These are phyloP conservation scores for Zygnema circumcarinatum DNA, from an alignment of 139 green algal species.

Conservation along the genomic window DNA sequence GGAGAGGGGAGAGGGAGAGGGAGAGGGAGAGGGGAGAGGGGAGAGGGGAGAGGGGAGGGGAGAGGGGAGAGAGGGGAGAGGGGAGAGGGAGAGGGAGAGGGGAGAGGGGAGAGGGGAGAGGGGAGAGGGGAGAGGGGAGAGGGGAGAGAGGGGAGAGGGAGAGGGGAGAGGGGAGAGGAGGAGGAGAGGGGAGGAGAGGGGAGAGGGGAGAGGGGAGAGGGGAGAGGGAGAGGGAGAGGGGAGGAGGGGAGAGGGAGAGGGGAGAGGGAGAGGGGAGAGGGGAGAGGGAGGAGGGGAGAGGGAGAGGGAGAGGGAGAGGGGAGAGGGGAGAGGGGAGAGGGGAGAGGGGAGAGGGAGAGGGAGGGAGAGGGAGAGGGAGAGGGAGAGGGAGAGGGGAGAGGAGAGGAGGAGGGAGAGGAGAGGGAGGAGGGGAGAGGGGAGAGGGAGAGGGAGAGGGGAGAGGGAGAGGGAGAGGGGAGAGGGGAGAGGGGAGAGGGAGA, in stretches of 20 bases:
- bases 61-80: not conserved
- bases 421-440: not conserved
- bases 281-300: not conserved
- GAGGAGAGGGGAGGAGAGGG: not conserved
- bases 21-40: not conserved
- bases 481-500: not conserved
- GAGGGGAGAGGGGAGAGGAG: not conserved
- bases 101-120: not conserved
- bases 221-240: not conserved
- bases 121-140: constrained; percentile 27
- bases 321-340: not conserved
- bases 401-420: not conserved
- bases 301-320: not conserved
- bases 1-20: not conserved
- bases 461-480: not conserved
- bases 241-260: not conserved
- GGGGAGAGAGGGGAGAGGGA: not conserved
- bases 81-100: constrained; percentile 14
- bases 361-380: not conserved
- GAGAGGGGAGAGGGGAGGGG: not conserved
- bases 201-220: not conserved
- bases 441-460: not conserved
- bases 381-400: not conserved
- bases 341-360: not conserved
- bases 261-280: not conserved